Percentiles rank a stretch among this genome's conserved stretches.
These are phyloP conservation scores for Ophiostoma ulmi DNA, from an alignment of 2,329 filamentous ascomycete species.

Conservation along the genomic window DNA sequence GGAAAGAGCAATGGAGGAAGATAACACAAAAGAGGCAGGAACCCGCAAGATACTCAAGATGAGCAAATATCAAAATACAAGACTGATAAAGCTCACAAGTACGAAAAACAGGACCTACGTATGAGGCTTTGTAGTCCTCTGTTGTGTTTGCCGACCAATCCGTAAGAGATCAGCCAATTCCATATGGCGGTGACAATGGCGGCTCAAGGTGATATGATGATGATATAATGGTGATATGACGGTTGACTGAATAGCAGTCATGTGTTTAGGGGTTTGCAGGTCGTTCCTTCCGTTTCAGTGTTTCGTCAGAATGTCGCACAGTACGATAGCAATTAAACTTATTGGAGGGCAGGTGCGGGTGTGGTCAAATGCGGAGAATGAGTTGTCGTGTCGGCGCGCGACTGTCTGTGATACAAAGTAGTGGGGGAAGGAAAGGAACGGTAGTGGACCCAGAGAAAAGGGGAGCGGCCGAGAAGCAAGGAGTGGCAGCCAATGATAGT, in stretches of 20 bases:
- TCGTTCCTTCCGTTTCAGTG: slow-evolving; percentile 1
- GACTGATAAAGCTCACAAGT: neutral
- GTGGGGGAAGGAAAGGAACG: too few species aligned
- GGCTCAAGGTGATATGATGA: too few species aligned
- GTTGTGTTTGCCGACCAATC: neutral
- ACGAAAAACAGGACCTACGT: neutral
- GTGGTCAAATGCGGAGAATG: neutral
- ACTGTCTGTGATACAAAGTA: too few species aligned
- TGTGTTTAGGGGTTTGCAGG: neutral
- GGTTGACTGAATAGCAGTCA: neutral
- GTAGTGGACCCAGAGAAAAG: neutral
- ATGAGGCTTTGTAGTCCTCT: neutral
- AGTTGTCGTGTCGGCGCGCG: neutral
- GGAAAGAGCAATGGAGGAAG: neutral
- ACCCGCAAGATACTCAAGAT: neutral
- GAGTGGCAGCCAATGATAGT: neutral
- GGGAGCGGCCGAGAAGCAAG: neutral
- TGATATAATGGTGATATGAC: neutral
- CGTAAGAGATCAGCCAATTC: neutral
- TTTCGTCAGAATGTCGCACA: neutral
- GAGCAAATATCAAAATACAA: neutral
- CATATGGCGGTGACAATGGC: neutral
- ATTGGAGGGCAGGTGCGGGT: neutral
- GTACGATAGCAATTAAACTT: neutral
- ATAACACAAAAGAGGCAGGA: neutral